phyloP scores from a whole-genome alignment of 495 filamentous ascomycete species.

The Podospora sp. region DNA sequence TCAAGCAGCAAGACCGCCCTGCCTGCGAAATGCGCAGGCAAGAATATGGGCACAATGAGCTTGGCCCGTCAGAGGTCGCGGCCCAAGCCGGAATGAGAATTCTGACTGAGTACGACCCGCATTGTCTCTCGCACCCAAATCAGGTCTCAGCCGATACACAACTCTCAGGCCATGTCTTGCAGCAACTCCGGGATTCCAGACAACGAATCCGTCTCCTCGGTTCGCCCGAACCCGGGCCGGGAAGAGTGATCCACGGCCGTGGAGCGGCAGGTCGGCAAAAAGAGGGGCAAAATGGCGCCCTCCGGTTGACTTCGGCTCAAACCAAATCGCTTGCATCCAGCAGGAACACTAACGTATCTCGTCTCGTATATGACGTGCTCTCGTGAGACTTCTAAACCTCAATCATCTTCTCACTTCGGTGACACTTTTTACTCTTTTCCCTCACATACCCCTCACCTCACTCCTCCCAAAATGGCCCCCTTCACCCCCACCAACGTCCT shows the following conservation, averaged over 20 bases:
- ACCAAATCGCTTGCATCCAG: background rate
- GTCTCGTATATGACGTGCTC: constrained; percentile 3
- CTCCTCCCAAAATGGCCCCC: constrained; percentile 29
- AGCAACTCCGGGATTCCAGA: background rate
- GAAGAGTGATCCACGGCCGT: background rate
- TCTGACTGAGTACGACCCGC: no score
- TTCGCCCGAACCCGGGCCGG: background rate
- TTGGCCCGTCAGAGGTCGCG: no score
- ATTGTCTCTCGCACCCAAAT: no score
- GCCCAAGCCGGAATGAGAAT: no score
- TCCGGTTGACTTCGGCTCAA: background rate
- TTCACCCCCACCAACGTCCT: constrained; percentile 57
- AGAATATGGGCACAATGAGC: no score
- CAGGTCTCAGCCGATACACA: no score
- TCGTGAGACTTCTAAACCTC: background rate
- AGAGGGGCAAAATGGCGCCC: background rate
- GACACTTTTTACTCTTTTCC: background rate
- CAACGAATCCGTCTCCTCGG: background rate
- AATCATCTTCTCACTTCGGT: background rate
- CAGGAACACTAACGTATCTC: background rate
- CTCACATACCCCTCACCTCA: background rate
- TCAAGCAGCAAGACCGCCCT: no score
- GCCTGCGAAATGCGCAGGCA: no score
- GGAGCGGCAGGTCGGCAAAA: background rate
- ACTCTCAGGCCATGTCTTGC: background rate